These are phyloP conservation scores for Kodamaea anthophila DNA, from an alignment of 1,139 yeast genomes.

Conservation along the genomic window DNA sequence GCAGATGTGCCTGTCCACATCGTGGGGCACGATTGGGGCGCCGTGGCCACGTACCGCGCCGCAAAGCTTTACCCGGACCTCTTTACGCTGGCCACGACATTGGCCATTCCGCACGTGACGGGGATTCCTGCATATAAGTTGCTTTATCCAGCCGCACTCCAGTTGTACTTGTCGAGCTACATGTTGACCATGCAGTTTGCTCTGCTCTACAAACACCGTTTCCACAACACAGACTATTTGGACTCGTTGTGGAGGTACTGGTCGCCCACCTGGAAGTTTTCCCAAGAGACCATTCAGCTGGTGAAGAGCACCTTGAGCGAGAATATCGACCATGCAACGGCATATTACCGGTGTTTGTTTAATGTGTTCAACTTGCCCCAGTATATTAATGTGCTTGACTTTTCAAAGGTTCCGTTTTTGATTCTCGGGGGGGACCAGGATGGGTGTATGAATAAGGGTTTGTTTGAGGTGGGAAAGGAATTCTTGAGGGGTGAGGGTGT, in stretches of 20 bases:
- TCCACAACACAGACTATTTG: conserved; percentile 23
- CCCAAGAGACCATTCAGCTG: conserved; percentile 21
- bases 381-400: conserved; percentile 27
- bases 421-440: conserved; percentile 34
- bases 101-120: conserved; percentile 37
- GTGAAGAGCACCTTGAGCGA: conserved; percentile 26
- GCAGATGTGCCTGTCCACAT: conserved; percentile 30
- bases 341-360: conserved; percentile 34
- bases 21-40: conserved; percentile 47
- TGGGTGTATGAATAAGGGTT: conserved; percentile 32
- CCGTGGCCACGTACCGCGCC: conserved; percentile 31
- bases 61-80: conserved; percentile 33
- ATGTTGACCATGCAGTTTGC: conserved; percentile 37
- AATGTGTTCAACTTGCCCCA: conserved; percentile 19
- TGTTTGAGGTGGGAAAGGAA: conserved; percentile 24
- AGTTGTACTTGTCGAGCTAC: conserved; percentile 32
- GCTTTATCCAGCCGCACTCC: conserved; percentile 28
- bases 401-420: conserved; percentile 34
- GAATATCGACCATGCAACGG: conserved; percentile 36
- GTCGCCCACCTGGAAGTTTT: conserved; percentile 37
- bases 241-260: conserved; percentile 33
- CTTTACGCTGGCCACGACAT: conserved; percentile 28
- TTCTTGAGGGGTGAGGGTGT: conserved; percentile 18
- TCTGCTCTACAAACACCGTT: conserved; percentile 19
- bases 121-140: conserved; percentile 24